Evolutionary conservation across 495 filamentous ascomycete species (phyloP), one percentile per base, ranked within the genome.

Genomic region (Talaromyces stipitatus): DNA sequence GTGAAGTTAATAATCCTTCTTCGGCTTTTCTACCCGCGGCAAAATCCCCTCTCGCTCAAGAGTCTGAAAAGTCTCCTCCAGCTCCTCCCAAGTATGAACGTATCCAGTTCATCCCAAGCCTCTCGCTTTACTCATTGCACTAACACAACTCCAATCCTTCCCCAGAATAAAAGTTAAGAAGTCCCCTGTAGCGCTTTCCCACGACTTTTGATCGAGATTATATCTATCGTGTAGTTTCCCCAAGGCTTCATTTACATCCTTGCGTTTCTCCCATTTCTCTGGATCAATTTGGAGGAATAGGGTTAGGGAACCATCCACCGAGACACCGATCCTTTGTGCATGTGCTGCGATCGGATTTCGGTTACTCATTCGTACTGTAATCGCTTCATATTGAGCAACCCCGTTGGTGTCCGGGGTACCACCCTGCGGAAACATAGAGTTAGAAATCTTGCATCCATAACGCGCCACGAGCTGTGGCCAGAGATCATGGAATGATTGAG

Each of bases 81-180:
- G 68, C 41, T 72, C 65, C 27, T 78, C 78, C 79, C 79, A 84
- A 8, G 77, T 77, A 65, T 82, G 81, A 47, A 50, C 60, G 50
- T 66, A 72, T 16, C 65, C 70, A 4, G 64, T 66, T 67, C 65
- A 71, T 4, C 70, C 70, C 22, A 67, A 48, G 66, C 73, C 76
- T 59, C 80, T 72, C 11, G 82, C 81, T 64, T 84, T 85, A 56
- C 75, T 80, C 79, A 85, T 82, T 55, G 69, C 79, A 26, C 72
- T 60, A 20, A 84, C 71, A 36, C 78, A 60, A 14, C 60, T 58
- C 56, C 61, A 84, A 41, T 75, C 70, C 50, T 81, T 63, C 2
- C 79, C 80, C 24, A 85, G 62, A 5, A 77, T 65, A 53, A 81
- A 81, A 2, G 67, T 73, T 47, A 76, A 48, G 26, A 83, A 83